Base-by-base conservation (phyloP, 1,139 yeast species). In the Kodamaea sp. region DNA sequence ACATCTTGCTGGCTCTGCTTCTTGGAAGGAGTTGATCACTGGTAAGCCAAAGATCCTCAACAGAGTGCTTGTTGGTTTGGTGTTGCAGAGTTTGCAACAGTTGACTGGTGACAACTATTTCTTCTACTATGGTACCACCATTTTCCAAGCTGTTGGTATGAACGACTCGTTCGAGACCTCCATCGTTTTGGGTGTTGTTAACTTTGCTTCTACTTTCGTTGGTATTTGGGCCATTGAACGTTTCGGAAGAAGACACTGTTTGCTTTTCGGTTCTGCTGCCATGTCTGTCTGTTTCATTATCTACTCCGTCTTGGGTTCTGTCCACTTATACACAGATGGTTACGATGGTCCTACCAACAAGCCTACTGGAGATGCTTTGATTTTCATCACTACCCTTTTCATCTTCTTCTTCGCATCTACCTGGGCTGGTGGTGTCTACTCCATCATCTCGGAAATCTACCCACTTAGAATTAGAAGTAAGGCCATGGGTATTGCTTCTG, bases 381-480 rank as follows among this genome's bases (percentile, higher is more conserved):
- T 87, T 57, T 80, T 84, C 51, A 76, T 87, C 49, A 79, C 90
- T 20, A 83, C 92, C 60, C 57, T 84, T 42, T 88, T 79, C 66
- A 84, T 88, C 44, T 83, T 83, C 75, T 81, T 78, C 69, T 87
- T 86, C 57, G 92, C 95, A 23, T 74, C 84, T 24, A 80, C 95
- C 6, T 86, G 95, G 95, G 95, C 90, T 43, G 92, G 95, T 51
- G 78, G 82, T 54, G 82, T 82, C 28, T 88, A 80, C 76, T 83
- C 83, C 37, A 80, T 84, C 48, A 76, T 82, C 35, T 82, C 92
- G 24, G 96, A 87, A 62, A 70, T 84, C 28, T 86, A 78, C 61
- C 90, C 95, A 35, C 70, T 84, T 45, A 78, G 90, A 51, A 80
- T 85, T 46, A 77, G 92, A 64, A 78, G 90, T 22, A 82, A 83